Evolutionary conservation across 176 grass and related monocot species (phyloP).

Genomic region (Triticum turgidum): DNA sequence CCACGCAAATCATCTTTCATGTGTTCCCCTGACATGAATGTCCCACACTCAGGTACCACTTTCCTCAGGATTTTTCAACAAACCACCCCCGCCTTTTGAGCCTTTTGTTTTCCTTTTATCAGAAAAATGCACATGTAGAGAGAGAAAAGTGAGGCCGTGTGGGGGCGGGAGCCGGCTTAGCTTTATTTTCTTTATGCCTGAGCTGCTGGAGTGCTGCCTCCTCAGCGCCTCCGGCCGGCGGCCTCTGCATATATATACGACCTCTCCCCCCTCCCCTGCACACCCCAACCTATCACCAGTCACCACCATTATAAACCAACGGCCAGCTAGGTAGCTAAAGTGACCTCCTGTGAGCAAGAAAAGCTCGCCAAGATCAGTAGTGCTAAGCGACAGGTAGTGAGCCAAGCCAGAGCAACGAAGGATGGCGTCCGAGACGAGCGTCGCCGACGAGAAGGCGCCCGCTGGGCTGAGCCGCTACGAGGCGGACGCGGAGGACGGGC

Average conservation of each 20-base stretch:
- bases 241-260: slow-evolving; percentile 29
- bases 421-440: slow-evolving; percentile 35
- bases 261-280: not conserved
- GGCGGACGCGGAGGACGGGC: slow-evolving; percentile 27
- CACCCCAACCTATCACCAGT: not conserved
- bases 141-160: not conserved
- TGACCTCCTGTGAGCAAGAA: not conserved
- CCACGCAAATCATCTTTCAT: not conserved
- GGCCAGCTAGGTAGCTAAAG: not conserved
- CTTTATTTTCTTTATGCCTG: slow-evolving; percentile 44
- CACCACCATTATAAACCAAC: not conserved
- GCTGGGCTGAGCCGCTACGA: slow-evolving; percentile 47
- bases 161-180: not conserved
- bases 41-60: not conserved
- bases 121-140: not conserved
- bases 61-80: not conserved
- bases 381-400: not conserved
- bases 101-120: not conserved
- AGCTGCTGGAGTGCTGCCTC: slow-evolving; percentile 41
- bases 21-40: not conserved
- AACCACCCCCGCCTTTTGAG: not conserved
- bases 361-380: not conserved
- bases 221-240: not conserved
- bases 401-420: not conserved
- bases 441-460: slow-evolving; percentile 75